These are phyloP conservation scores for Sporothrix variecibatus DNA, from an alignment of 2,329 filamentous ascomycete species.

Conservation along the genomic window DNA sequence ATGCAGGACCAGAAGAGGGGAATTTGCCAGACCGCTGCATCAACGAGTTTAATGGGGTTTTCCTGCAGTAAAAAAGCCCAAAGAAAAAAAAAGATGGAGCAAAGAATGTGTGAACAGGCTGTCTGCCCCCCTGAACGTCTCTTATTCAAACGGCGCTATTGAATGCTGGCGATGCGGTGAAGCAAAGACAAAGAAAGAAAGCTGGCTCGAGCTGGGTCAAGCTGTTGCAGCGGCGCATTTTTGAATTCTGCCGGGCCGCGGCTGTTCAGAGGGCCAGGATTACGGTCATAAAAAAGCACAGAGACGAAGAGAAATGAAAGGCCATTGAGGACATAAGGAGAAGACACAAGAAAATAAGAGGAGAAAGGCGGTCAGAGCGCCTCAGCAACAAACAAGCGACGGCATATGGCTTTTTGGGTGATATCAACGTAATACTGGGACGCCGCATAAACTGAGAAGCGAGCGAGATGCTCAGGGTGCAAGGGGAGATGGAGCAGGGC, in stretches of 20 bases:
- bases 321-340: neutral
- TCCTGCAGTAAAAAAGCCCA: neutral
- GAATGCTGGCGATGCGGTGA: constrained; percentile 18
- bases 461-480: neutral
- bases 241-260: neutral
- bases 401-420: neutral
- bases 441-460: constrained; percentile 13
- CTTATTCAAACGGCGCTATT: constrained; percentile 2
- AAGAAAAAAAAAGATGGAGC: neutral
- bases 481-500: neutral
- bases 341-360: neutral
- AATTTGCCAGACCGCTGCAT: neutral
- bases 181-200: neutral
- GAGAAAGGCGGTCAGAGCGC: constrained; percentile 10
- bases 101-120: neutral
- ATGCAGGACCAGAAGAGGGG: neutral
- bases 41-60: neutral
- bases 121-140: constrained; percentile 2
- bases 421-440: neutral
- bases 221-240: constrained; percentile 3
- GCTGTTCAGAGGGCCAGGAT: neutral
- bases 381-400: neutral
- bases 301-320: neutral
- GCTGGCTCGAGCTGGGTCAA: neutral
- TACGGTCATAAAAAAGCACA: neutral